Conservation (phyloP, 768 basidiomycete species). For the Boletus sensibilis region DNA sequence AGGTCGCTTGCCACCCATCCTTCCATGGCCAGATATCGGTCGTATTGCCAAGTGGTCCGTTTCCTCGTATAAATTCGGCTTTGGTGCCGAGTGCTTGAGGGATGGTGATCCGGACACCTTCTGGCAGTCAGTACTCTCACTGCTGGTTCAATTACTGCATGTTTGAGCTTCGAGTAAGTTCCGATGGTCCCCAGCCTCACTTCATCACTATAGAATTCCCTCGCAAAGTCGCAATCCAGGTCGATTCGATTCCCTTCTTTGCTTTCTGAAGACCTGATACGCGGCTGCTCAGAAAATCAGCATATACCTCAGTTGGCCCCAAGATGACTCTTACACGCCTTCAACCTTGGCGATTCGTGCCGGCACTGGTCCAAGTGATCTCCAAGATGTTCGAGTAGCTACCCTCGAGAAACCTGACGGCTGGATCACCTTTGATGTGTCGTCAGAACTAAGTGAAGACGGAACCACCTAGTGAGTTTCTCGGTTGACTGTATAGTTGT, state of each 20-base stretch:
- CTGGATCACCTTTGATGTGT: conserved; percentile 88
- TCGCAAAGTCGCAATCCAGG: conserved; percentile 85
- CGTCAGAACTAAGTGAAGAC: conserved; percentile 75
- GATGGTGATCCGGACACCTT: conserved; percentile 91
- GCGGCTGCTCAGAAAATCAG: conserved; percentile 68
- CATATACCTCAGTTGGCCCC: conserved; percentile 73
- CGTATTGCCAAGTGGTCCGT: conserved; percentile 92
- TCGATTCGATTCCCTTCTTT: conserved; percentile 27
- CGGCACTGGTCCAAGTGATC: conserved; percentile 86
- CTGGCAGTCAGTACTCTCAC: conserved; percentile 79
- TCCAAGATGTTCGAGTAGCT: conserved; percentile 87
- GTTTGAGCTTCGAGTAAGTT: conserved; percentile 41
- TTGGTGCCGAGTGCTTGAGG: conserved; percentile 87
- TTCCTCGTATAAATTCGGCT: conserved; percentile 94
- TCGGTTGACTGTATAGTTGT: background rate
- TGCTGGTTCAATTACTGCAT: background rate
- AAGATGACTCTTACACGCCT: conserved; percentile 97
- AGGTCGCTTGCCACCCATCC: conserved; percentile 46
- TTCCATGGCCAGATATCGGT: conserved; percentile 84
- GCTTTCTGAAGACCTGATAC: conserved; percentile 1
- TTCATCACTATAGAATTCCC: conserved; percentile 94
- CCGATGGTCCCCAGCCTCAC: conserved; percentile 96
- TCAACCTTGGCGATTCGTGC: conserved; percentile 87
- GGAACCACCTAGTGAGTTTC: conserved; percentile 71
- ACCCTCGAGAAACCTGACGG: conserved; percentile 90